Evolutionary conservation across 495 filamentous ascomycete genomes (phyloP).

Genomic region (Neurospora sublineolata): DNA sequence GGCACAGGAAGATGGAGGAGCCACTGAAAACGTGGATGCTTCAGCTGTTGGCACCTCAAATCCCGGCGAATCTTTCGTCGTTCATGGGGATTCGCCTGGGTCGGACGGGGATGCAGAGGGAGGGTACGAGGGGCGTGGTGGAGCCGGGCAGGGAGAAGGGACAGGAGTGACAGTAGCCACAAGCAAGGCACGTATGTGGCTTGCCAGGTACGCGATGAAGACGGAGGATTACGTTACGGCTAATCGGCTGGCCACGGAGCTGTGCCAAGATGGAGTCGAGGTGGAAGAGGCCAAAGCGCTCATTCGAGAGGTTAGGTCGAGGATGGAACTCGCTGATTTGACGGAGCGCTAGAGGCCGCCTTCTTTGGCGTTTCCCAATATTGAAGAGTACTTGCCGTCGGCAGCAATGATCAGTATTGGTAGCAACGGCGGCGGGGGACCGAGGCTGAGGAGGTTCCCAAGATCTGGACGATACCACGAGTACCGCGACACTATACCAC

Average conservation of each 20-base stretch:
- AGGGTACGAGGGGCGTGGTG: conserved; percentile 21
- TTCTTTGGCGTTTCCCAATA: conserved; percentile 1
- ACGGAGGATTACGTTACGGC: conserved; percentile 62
- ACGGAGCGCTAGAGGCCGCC: conserved; percentile 20
- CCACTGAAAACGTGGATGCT: conserved; percentile 18
- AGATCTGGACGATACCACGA: background rate
- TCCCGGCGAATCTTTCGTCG: conserved; percentile 37
- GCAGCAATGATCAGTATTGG: background rate
- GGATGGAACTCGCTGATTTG: conserved; percentile 48
- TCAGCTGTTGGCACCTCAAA: conserved; percentile 6
- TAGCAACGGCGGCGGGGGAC: background rate
- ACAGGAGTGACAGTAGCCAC: conserved; percentile 80
- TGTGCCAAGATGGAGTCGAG: conserved; percentile 93
- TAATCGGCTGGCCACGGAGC: conserved; percentile 71
- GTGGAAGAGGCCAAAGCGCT: conserved; percentile 97
- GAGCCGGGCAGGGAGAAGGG: conserved; percentile 19
- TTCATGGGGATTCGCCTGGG: conserved; percentile 33
- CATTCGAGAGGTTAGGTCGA: conserved; percentile 74
- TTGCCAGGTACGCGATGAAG: conserved; percentile 70
- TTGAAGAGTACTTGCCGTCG: background rate
- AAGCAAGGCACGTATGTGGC: conserved; percentile 86
- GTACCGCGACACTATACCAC: background rate
- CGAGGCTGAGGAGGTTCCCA: background rate
- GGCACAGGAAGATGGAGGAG: conserved; percentile 66
- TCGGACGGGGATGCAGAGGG: conserved; percentile 31